phyloP scores from a whole-genome alignment of 208 protist genomes.

The Lotmaria passim region DNA sequence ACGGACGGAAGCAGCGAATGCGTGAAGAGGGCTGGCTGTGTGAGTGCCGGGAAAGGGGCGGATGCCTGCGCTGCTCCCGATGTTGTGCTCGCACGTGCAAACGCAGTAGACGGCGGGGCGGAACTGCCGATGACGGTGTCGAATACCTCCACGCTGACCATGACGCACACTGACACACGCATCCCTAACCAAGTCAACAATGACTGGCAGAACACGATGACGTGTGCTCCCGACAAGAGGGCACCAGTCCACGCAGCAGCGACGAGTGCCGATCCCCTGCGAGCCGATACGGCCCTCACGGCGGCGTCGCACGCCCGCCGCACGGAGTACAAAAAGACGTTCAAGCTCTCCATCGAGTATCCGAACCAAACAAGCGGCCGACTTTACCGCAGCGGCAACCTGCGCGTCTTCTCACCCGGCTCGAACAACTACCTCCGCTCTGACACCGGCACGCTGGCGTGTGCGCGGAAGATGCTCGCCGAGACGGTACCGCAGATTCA shows the following conservation, averaged over 20 bases:
- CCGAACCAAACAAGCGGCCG: constrained; percentile 30
- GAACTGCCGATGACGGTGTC: neutral
- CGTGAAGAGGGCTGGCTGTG: too few species aligned
- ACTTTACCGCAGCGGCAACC: constrained; percentile 48
- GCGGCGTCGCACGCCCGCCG: constrained; percentile 8
- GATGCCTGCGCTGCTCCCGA: too few species aligned
- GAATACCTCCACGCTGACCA: constrained; percentile 2
- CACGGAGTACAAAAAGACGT: constrained; percentile 17
- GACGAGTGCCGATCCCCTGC: neutral
- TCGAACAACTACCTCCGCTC: constrained; percentile 54
- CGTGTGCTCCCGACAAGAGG: too few species aligned
- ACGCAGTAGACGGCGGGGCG: neutral
- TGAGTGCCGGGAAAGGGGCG: too few species aligned
- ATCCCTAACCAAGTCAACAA: too few species aligned
- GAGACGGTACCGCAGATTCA: constrained; percentile 56
- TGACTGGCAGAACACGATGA: too few species aligned
- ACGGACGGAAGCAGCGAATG: too few species aligned
- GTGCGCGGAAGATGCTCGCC: constrained; percentile 44
- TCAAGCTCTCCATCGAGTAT: constrained; percentile 30
- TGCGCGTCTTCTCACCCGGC: constrained; percentile 55
- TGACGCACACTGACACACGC: neutral
- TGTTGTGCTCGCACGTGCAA: neutral
- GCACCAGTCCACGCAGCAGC: too few species aligned
- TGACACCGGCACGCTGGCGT: constrained; percentile 44
- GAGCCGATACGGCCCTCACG: constrained; percentile 8